Conservation (phyloP, 495 filamentous ascomycete species). For the Penicillium arizonense region DNA sequence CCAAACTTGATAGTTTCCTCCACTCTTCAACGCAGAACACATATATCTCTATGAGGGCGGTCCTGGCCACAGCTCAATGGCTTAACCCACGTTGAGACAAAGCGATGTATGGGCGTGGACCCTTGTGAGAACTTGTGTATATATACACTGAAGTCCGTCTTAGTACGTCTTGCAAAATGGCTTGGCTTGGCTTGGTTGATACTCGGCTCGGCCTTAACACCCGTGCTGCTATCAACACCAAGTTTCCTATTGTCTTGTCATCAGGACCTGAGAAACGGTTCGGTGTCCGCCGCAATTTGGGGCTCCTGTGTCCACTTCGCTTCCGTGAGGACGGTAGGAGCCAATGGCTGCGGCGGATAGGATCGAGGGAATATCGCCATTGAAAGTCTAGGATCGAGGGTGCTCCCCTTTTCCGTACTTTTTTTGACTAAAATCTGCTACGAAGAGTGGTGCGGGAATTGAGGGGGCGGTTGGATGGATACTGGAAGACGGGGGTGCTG, state of each 20-base stretch:
- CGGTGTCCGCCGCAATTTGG: constrained; percentile 35
- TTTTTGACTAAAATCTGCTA: constrained; percentile 4
- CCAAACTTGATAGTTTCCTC: not conserved
- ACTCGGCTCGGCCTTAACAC: too few relatives aligned
- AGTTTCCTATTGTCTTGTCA: not conserved
- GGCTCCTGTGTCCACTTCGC: constrained; percentile 45
- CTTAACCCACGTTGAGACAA: not conserved
- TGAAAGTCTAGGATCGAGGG: constrained; percentile 1
- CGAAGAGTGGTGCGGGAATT: not conserved
- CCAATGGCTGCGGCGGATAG: constrained; percentile 50
- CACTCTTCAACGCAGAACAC: constrained; percentile 4
- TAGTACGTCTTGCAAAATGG: not conserved
- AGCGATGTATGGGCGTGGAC: not conserved
- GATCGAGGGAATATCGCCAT: not conserved
- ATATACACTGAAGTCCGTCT: not conserved
- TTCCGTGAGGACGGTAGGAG: constrained; percentile 45
- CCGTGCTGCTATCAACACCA: not conserved
- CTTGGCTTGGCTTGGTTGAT: not conserved
- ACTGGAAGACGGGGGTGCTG: constrained; percentile 1
- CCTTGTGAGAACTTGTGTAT: not conserved
- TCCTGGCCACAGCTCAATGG: not conserved
- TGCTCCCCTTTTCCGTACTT: constrained; percentile 8
- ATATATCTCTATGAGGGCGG: not conserved
- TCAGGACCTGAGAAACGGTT: not conserved
- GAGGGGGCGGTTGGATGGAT: constrained; percentile 1